Evolutionary conservation across 176 grass and related monocot genomes (phyloP).

Genomic region (Oryza officinalis): DNA sequence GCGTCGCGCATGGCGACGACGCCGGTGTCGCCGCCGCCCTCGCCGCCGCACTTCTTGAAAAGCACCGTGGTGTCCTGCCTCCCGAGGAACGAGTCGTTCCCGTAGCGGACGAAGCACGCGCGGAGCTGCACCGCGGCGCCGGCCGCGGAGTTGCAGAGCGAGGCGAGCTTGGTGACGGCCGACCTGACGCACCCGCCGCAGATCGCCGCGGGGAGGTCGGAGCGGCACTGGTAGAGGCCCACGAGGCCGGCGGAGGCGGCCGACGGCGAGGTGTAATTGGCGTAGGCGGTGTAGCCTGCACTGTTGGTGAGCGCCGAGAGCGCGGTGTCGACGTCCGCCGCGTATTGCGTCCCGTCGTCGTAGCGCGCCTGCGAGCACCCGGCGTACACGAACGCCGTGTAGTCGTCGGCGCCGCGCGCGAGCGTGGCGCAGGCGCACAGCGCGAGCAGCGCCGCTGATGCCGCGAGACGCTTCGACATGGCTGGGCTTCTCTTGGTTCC

Average conservation of each 20-base stretch:
- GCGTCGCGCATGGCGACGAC: constrained; percentile 64
- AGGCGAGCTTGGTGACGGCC: constrained; percentile 53
- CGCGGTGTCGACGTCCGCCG: constrained; percentile 44
- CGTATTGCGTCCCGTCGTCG: constrained; percentile 60
- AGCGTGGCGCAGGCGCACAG: constrained; percentile 7
- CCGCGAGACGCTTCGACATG: constrained; percentile 29
- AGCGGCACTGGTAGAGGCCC: constrained; percentile 85
- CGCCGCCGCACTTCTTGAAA: constrained; percentile 81
- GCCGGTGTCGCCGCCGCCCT: constrained; percentile 16
- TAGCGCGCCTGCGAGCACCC: constrained; percentile 77
- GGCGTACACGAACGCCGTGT: constrained; percentile 81
- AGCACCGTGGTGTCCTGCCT: constrained; percentile 65
- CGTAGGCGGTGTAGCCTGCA: constrained; percentile 48
- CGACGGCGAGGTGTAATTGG: constrained; percentile 51
- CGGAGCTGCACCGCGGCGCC: constrained; percentile 76
- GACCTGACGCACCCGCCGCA: constrained; percentile 61
- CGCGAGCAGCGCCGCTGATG: neutral
- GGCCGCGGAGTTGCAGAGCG: constrained; percentile 60
- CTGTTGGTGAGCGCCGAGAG: constrained; percentile 61
- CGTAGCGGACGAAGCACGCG: constrained; percentile 89
- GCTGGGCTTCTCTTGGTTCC: neutral
- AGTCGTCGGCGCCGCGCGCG: constrained; percentile 44
- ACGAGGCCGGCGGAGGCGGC: neutral
- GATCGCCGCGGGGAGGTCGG: constrained; percentile 57
- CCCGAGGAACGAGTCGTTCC: constrained; percentile 85